Base-by-base conservation (phyloP, 352 stramenopile genomes). In the Phytophthora parvispora region DNA sequence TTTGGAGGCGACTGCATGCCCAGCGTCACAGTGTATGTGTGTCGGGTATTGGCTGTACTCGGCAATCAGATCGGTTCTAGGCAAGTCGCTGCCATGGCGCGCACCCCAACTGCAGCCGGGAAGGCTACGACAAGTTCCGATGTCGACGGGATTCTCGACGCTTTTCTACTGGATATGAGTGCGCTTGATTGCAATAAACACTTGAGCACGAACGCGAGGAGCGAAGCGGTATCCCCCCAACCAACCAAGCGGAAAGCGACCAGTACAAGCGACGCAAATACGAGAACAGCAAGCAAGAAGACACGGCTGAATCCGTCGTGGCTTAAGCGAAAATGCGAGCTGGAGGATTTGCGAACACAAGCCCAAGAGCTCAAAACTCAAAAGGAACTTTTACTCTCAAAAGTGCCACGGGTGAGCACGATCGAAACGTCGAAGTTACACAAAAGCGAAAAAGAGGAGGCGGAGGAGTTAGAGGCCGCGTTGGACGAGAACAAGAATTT, bases 301-400 rank as follows among this genome's bases (percentile, higher is more conserved):
- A 58, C 42, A 16, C 42, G 42, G 12, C 1, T 5, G 31, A 64
- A 43, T 28, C 45, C 45, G 48, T 53, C 58, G 24, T 66, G 47
- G 36, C 32, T 52, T 48, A 58, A 52, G 34, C 49, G 49, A 7
- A 61, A 67, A 49, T 36, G 31, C n/a, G 60, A 67, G 31, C 24
- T 67, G 40, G 22, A 42, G 6, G 24, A 27, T 12, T 25, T 67
- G 3, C 40, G 50, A n/a, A 13, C 52, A 45, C 6, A 67, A 42
- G 53, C 13, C 18, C 24, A 38, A 52, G 29, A 28, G 20, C 24
- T 67, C 2, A 13, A 67, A 16, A 49, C 25, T 25, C 58, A 38
- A 15, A 25, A 52, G 24, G 25, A 31, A 18, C 31, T 58, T 40
- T 52, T 28, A 28, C n/a, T 38, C 10, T 45, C 16, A n/a, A 45